Evolutionary conservation across 805 yeast species (phyloP), one percentile per base, ranked within the genome.

Genomic region (Wickerhamomyces rabaulensis): DNA sequence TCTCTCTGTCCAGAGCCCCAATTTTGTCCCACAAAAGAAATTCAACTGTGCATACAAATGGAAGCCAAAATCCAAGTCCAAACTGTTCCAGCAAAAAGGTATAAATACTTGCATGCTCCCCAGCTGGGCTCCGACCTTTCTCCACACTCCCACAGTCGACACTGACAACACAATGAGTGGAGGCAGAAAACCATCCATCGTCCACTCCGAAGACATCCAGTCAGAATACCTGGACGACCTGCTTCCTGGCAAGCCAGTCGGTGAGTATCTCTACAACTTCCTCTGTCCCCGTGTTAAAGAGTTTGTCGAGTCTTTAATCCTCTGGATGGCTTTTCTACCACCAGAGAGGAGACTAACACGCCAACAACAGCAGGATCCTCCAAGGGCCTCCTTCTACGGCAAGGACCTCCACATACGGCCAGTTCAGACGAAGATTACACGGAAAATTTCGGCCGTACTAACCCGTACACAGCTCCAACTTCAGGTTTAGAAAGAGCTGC

Each of bases 161-260:
- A 20, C 7, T 12, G 16, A 17, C 6, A 33, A 36, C 16, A 52
- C 9, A 8, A 60, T 57, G 62, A 49, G 60, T 40, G 62, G 53
- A 45, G 62, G 64, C 20, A 52, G 52, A 45, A 60, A 60, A 50
- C 64, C 64, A 26, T 62, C 58, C 49, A 51, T 57, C 25, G 57
- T 60, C 51, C 62, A 60, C 47, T 58, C 63, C 9, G 63, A 60
- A 43, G 63, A 60, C 49, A 60, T 60, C 41, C 53, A 55, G 36
- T 58, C 62, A 6, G 63, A 58, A 47, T 60, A 23, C 50, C 47
- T 60, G 10, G 62, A 55, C 25, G 54, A 50, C 27, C 42, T 43
- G 5, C 39, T 40, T 6, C 59, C 61, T 15, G 57, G 61, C 41
- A 41, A 45, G 29, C 60, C 63, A 47, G 62, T 57, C 29, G 63